Evolutionary conservation across 148 eudicot genomes (phyloP).

Genomic region (Nyssa sinensis): DNA sequence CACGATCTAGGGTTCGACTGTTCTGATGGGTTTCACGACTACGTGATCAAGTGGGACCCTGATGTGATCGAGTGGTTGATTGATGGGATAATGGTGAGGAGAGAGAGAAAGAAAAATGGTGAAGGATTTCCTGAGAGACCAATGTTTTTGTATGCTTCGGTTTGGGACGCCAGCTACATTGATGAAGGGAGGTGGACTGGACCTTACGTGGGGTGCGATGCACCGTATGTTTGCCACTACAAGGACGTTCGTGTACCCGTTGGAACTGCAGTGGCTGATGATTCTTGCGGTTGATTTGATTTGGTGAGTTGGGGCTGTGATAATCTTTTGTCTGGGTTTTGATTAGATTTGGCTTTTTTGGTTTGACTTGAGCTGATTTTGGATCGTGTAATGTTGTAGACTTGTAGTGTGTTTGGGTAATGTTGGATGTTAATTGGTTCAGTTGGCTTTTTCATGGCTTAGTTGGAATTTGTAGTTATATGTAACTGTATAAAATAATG

Average conservation of each 20-base stretch:
- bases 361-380: background rate
- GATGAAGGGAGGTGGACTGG: slow-evolving; percentile 36
- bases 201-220: slow-evolving; percentile 27
- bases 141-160: slow-evolving; percentile 37
- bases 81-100: slow-evolving; percentile 22
- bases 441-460: no score
- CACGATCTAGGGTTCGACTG: slow-evolving; percentile 31
- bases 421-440: background rate
- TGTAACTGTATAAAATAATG: background rate
- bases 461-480: background rate
- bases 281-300: background rate
- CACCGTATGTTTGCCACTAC: slow-evolving; percentile 37
- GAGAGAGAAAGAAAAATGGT: slow-evolving; percentile 9
- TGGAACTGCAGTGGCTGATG: slow-evolving; percentile 17
- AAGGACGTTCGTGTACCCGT: slow-evolving; percentile 30
- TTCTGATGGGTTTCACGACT: slow-evolving; percentile 41
- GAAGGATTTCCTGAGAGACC: slow-evolving; percentile 27
- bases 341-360: background rate
- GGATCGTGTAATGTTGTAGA: background rate
- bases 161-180: slow-evolving; percentile 41
- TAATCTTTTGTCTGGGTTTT: background rate
- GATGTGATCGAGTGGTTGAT: slow-evolving; percentile 30
- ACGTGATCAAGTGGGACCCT: slow-evolving; percentile 32
- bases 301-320: slow-evolving; percentile 1
- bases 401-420: background rate